Evolutionary conservation across 192 early-diverging fungal genomes (phyloP), one percentile per base, ranked within the genome.

Genomic region (Coemansia sp.): DNA sequence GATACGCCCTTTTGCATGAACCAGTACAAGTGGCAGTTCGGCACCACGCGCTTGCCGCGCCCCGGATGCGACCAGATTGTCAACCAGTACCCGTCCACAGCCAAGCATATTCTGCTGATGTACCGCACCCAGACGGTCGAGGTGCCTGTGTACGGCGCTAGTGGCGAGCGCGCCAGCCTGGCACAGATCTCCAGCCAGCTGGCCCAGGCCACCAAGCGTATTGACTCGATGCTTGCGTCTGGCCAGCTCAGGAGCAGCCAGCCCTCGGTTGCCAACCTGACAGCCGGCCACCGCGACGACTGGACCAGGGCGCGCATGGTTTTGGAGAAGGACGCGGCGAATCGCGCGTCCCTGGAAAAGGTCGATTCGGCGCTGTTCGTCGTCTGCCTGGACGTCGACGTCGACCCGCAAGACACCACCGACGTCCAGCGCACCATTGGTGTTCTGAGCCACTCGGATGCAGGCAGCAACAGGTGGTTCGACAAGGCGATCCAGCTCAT

Each of bases 401-500:
- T 70, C 17, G 90, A 93, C 59, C 81, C 87, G 40, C 71, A 82
- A n/a, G 80, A 84, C 9, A 70, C 79, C 32, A 59, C 65, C 7
- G 86, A 93, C 62, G 63, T 85, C 15, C 90, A 95, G 69, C 55
- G 77, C 4, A 81, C 87, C 5, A 87, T 93, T 49, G 83, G 75
- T 33, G 90, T 93, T 56, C 74, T 92, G 19, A 92, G 90, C 75
- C 94, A 96, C 73, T 90, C 87, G 7, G 67, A 77, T 41, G 81
- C 92, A 29, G 95, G 85, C 3, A 73, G 73, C 52, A 98, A 98
- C 76, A 85, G 96, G 25, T 98, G 96, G 96, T 97, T 94, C 83
- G 96, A 98, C 83, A 98, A 98, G 85, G 80, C 93, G 20, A 82
- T 98, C 49, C 92, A 94, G 77, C 71, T 97, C 36, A 87, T 97